Evolutionary conservation across 78 protist species (phyloP).

Genomic region (Andalucia godoyi): DNA sequence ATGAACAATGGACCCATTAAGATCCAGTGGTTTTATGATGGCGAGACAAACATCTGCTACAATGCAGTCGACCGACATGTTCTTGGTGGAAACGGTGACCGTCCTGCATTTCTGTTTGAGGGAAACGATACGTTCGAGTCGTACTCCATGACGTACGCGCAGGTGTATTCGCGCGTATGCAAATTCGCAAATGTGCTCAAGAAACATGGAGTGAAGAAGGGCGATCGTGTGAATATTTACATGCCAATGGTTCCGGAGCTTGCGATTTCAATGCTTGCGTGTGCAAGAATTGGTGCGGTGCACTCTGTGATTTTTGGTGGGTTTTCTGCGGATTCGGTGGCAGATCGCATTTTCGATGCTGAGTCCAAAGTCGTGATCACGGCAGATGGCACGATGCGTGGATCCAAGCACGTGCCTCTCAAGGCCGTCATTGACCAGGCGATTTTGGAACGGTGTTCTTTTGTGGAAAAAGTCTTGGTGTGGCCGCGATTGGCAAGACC

Average conservation of each 20-base stretch:
- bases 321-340: conserved; percentile 51
- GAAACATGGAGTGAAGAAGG: conserved; percentile 57
- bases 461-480: conserved; percentile 3
- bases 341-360: conserved; percentile 42
- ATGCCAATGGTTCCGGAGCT: conserved; percentile 76
- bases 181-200: conserved; percentile 57
- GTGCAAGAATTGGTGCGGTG: conserved; percentile 92
- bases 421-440: conserved; percentile 43
- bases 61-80: conserved; percentile 75
- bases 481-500: background rate
- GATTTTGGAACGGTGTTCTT: background rate
- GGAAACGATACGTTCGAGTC: conserved; percentile 27
- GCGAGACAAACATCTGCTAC: conserved; percentile 59
- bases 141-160: conserved; percentile 17
- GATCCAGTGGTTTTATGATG: conserved; percentile 64
- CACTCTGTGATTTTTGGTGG: conserved; percentile 82
- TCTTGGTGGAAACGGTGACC: conserved; percentile 35
- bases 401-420: conserved; percentile 36
- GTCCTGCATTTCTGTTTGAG: conserved; percentile 52
- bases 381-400: conserved; percentile 60
- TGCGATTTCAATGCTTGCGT: conserved; percentile 82
- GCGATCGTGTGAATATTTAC: conserved; percentile 80
- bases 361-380: conserved; percentile 49
- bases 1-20: background rate
- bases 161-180: conserved; percentile 38